Base-by-base conservation (phyloP, 495 filamentous ascomycete genomes). In the Glarea lozoyensis region DNA sequence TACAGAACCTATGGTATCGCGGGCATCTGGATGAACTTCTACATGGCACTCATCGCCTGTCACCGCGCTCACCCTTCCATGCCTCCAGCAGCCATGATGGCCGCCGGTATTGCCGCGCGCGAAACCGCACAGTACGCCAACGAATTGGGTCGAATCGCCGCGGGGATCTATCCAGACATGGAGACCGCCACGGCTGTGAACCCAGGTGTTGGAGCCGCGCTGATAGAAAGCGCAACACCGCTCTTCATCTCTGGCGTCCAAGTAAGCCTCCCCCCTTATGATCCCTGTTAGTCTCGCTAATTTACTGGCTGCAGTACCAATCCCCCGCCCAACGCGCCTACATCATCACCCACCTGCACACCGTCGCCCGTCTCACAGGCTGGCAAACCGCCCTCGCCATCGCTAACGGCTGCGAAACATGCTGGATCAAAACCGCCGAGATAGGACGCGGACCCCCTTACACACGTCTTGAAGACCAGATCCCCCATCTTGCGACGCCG, bases 21-120 rank as follows among this genome's bases (percentile, higher is more conserved):
- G 11, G 81, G 84, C 25, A 69, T 97, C 16, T 90, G 87, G 81
- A 79, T 78, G 52, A 79, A 86, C 40, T 94, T 82, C 57, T 83
- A 89, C 63, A 83, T 84, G 59, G 80, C 78, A 2, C 70, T 86
- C 20, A 88, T 98, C 37, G 65, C 90, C 35, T 71, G 87, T 16
- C 64, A 86, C 37, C 73, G 92, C 25, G 64, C 82, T 0, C 88
- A 94, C 49, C 92, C 92, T 0, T 76, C 72, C 2, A 94, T 96
- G 88, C 92, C 88, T 4, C 86, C 90, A 0, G 74, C 86, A n/a
- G 81, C 88, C 42, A 90, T 94, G 79, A 69, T 84, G 30, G 86
- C 47, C 2, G 47, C 47, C 1, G 49, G 49, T 15, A 70, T 92
- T 25, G 75, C 79, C 6, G 83, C 87, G 0, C 60, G 63, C 2